These are phyloP conservation scores for Floccularia luteovirens DNA, from an alignment of 768 basidiomycete genomes.

Conservation along the genomic window DNA sequence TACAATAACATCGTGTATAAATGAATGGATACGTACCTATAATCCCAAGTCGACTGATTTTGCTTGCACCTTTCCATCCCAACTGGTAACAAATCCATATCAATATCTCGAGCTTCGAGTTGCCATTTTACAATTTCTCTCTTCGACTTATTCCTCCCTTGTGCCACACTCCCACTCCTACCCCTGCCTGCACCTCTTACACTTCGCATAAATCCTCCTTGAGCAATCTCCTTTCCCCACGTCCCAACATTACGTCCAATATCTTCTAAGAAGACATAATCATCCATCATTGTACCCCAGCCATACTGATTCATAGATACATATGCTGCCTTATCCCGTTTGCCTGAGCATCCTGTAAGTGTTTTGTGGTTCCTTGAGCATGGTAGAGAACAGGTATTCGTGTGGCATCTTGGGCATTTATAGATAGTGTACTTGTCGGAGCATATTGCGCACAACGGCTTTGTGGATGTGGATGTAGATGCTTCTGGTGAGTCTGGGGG, in stretches of 20 bases:
- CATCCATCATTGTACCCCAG: constrained; percentile 85
- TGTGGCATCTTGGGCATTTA: constrained; percentile 71
- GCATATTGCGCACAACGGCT: constrained; percentile 43
- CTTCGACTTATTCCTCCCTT: constrained; percentile 37
- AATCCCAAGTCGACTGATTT: constrained; percentile 83
- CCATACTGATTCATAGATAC: constrained; percentile 80
- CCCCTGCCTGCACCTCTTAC: constrained; percentile 15
- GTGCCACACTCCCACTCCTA: constrained; percentile 20
- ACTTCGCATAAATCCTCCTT: constrained; percentile 40
- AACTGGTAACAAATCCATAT: constrained; percentile 66
- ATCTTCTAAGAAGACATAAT: constrained; percentile 84
- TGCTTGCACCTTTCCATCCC: constrained; percentile 76
- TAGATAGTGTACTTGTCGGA: constrained; percentile 44
- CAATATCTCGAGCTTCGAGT: constrained; percentile 60
- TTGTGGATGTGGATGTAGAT: constrained; percentile 12
- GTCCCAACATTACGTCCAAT: constrained; percentile 65
- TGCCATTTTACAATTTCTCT: constrained; percentile 61
- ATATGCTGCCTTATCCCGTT: constrained; percentile 65
- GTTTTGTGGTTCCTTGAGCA: constrained; percentile 70
- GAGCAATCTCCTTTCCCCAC: constrained; percentile 66
- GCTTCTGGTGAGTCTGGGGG: constrained; percentile 10
- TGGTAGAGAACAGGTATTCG: constrained; percentile 63
- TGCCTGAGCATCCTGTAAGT: constrained; percentile 53
- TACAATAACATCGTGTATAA: background rate
- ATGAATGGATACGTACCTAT: constrained; percentile 46